Percentiles rank a stretch among this genome's conserved stretches.
These are phyloP conservation scores for Phanerodontia chrysosporium DNA, from an alignment of 768 basidiomycete genomes.

Conservation along the genomic window DNA sequence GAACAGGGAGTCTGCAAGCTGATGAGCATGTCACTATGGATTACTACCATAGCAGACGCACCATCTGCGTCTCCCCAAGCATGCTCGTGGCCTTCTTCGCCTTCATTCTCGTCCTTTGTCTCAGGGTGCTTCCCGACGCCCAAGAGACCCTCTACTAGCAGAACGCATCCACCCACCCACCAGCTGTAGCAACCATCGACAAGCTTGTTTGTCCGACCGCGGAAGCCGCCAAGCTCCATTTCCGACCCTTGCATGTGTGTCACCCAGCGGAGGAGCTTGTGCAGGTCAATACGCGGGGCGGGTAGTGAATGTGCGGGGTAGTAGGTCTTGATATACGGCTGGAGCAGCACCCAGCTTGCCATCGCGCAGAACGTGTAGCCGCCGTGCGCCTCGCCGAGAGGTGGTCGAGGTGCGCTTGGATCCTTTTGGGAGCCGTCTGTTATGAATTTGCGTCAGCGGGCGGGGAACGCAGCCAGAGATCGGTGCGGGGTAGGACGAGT, in stretches of 20 bases:
- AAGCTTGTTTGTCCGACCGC: conserved; percentile 93
- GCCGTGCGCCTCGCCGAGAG: conserved; percentile 94
- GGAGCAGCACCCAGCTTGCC: conserved; percentile 77
- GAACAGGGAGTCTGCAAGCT: conserved; percentile 39
- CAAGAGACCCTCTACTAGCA: conserved; percentile 59
- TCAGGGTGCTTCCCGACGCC: conserved; percentile 29
- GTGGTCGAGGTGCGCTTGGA: conserved; percentile 46
- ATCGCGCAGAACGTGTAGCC: conserved; percentile 95
- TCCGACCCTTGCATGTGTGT: conserved; percentile 81
- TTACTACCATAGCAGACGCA: conserved; percentile 25
- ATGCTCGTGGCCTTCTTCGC: conserved; percentile 25
- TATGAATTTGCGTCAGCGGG: background rate
- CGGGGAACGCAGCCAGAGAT: background rate
- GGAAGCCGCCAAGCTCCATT: conserved; percentile 87
- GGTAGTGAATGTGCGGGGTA: conserved; percentile 16
- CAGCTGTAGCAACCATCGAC: conserved; percentile 99
- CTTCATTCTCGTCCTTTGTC: conserved; percentile 28
- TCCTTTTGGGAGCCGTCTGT: conserved; percentile 2
- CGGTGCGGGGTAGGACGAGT: no score
- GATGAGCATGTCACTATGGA: background rate
- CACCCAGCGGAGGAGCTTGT: conserved; percentile 71
- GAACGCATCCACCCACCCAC: conserved; percentile 94
- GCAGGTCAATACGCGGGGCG: conserved; percentile 49
- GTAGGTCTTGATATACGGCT: conserved; percentile 41
- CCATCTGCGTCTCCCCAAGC: conserved; percentile 76